Conservation (phyloP, 1,284 basidiomycete genomes). For the Crepidotus sp. region DNA sequence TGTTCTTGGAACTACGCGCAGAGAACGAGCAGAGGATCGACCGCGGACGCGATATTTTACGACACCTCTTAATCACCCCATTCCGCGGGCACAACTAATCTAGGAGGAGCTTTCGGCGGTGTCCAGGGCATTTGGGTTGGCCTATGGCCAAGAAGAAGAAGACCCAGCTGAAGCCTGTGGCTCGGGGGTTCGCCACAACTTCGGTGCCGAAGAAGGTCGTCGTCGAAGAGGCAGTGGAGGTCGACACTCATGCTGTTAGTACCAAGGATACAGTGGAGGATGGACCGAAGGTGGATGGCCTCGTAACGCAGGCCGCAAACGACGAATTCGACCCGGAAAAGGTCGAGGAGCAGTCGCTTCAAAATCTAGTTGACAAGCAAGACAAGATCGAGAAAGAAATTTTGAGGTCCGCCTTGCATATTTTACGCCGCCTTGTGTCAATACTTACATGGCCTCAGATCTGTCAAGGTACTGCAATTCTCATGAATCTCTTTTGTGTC, state of each 20-base stretch:
- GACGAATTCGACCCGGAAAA: slow-evolving; percentile 32
- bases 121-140: neutral
- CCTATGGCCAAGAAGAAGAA: slow-evolving; percentile 84
- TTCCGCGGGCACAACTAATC: slow-evolving; percentile 4
- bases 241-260: slow-evolving; percentile 7
- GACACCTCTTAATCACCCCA: slow-evolving; percentile 13
- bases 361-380: slow-evolving; percentile 72
- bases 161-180: slow-evolving; percentile 68
- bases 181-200: slow-evolving; percentile 77
- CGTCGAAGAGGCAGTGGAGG: slow-evolving; percentile 20
- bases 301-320: slow-evolving; percentile 12
- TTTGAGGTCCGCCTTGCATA: slow-evolving; percentile 43
- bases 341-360: slow-evolving; percentile 48
- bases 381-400: slow-evolving; percentile 90
- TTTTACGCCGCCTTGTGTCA: neutral
- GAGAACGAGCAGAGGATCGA: neutral
- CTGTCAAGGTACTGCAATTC: slow-evolving; percentile 32
- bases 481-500: neutral
- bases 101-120: slow-evolving; percentile 1
- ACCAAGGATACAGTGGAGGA: slow-evolving; percentile 19
- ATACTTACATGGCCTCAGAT: slow-evolving; percentile 21
- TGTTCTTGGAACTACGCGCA: slow-evolving; percentile 1
- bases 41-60: slow-evolving; percentile 13
- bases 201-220: slow-evolving; percentile 78
- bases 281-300: slow-evolving; percentile 11